Conservation (phyloP, 352 stramenopile species). For the Phytophthora palmivora region DNA sequence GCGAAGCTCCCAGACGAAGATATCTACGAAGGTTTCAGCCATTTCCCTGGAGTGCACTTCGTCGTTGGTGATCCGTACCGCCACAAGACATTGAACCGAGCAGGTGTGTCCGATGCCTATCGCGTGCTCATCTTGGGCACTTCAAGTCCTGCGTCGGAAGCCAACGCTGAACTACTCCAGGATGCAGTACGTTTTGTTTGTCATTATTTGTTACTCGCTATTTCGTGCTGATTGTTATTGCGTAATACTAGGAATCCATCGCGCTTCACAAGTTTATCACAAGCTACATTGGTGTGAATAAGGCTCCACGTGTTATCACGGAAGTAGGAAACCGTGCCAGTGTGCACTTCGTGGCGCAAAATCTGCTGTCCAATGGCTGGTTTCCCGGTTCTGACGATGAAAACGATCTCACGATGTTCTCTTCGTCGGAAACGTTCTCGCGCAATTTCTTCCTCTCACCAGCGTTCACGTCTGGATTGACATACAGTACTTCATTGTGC, state of each 20-base stretch:
- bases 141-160: conserved; percentile 59
- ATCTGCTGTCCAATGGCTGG: conserved; percentile 71
- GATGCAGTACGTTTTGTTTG: conserved; percentile 55
- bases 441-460: conserved; percentile 84
- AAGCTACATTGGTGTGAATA: conserved; percentile 63
- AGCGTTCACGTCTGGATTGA: conserved; percentile 82
- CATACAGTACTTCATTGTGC: conserved; percentile 87
- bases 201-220: neutral
- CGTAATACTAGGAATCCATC: conserved; percentile 56
- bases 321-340: conserved; percentile 84
- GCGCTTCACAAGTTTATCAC: conserved; percentile 87
- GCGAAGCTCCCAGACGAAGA: conserved; percentile 62
- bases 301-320: conserved; percentile 74
- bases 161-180: conserved; percentile 72
- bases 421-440: conserved; percentile 66
- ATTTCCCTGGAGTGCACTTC: conserved; percentile 80
- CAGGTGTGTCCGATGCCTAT: conserved; percentile 66
- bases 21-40: conserved; percentile 67
- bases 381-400: conserved; percentile 47
- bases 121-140: conserved; percentile 80
- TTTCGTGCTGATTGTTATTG: conserved; percentile 14
- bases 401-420: conserved; percentile 47
- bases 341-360: conserved; percentile 87
- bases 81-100: conserved; percentile 61
- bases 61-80: conserved; percentile 72